Base-by-base conservation (phyloP, 768 basidiomycete genomes). In the Termitomyces sp. region DNA sequence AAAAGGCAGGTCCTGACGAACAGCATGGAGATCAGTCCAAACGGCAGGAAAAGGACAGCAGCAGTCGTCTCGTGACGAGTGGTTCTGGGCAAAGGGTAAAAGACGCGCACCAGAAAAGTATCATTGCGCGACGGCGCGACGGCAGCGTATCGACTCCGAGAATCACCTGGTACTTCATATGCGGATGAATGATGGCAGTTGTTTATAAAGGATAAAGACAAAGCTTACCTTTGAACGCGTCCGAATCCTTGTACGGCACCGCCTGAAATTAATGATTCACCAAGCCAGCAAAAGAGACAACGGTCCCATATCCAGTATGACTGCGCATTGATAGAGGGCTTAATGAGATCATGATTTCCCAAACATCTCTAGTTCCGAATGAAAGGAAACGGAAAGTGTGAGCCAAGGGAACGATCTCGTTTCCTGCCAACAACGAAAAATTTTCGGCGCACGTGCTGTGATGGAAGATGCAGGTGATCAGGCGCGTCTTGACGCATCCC, bases 51-150 rank as follows among this genome's bases (percentile, higher is more conserved):
- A 28, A 57, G 49, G 18, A 34, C 31, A 51, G 49, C 18, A 28
- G 26, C 24, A 36, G 31, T 45, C 41, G 44, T 44, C 56, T 39
- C 50, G 56, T 57, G 56, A 57, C 50, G 51, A 26, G 26, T 33
- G 55, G 18, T 51, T 18, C 29, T 57, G 56, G 56, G 56, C 56
- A 57, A 57, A 57, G 56, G 56, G 56, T 42, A 57, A n/a, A 9
- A 22, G 26, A 33, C 41, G 56, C 41, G 41, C 29, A 51, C 44
- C 50, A n/a, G 28, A 57, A 51, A 51, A 1, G 56, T 36, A 41
- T 34, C 33, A 44, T 41, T 16, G 28, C 33, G 20, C 29, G 18
- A 37, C n/a, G 29, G 28, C 24, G 28, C 39, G 24, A 29, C n/a
- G 29, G 41, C 56, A 29, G 26, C 34, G n/a, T 45, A 42, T 36